Evolutionary conservation across 768 basidiomycete genomes (phyloP), one percentile per base, ranked within the genome.

Genomic region (Boletus reticulatus): DNA sequence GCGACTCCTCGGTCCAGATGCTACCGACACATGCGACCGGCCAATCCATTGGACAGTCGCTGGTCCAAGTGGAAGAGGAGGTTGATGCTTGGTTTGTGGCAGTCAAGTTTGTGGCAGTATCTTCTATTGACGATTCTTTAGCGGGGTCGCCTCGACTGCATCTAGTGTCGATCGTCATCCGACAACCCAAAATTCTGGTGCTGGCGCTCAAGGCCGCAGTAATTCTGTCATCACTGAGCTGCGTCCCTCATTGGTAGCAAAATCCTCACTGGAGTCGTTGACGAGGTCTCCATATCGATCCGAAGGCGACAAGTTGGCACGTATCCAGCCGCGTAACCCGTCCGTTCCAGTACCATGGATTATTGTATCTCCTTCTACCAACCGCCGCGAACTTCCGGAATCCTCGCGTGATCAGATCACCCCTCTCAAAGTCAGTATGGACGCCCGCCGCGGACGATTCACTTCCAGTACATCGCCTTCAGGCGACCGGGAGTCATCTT

Each of bases 71-170:
- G n/a, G 22, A 49, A 46, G 55, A 48, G 31, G 41, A 20, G 19
- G n/a, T 27, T 29, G 20, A 50, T 12, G 24, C 53, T 42, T 0
- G 56, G 63, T 68, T 42, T 14, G 66, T 63, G 13, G 8, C 6
- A 24, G 17, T 31, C 17, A n/a, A n/a, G n/a, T 20, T 43, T 45
- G 36, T 43, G 12, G 36, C 2, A 5, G 24, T 38, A 19, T 6
- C 32, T 5, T 47, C 20, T 22, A 14, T 22, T 67, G 36, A 67
- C 19, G 1, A 16, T 41, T 20, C 16, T 7, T 36, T 32, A 67
- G 66, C 5, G 50, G 53, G 16, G 31, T 17, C n/a, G 10, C 41
- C 17, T 37, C 51, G 6, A 4, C 27, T 32, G 39, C 27, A 19
- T 9, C 9, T 38, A 9, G 3, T 31, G 24, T 19, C 32, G 22